These are phyloP conservation scores for Pachyrhizus erosus DNA, from an alignment of 306 rosid species.

Conservation along the genomic window DNA sequence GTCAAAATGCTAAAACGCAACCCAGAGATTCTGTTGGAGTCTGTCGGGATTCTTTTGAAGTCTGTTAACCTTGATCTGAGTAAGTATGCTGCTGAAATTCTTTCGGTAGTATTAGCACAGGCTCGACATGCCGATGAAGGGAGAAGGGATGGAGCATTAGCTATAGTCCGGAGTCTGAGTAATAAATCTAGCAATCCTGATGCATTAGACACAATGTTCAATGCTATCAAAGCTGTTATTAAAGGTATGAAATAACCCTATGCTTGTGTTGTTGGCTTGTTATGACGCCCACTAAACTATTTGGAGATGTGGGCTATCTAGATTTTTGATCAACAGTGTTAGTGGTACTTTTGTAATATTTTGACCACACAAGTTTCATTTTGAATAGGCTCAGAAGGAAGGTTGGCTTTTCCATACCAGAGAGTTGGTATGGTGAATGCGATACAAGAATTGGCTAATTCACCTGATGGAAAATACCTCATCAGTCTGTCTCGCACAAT, in stretches of 20 bases:
- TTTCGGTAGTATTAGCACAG: constrained; percentile 79
- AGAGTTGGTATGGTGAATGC: constrained; percentile 88
- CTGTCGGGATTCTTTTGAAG: constrained; percentile 77
- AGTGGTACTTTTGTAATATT: constrained; percentile 34
- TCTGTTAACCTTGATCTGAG: constrained; percentile 90
- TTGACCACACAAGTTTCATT: constrained; percentile 40
- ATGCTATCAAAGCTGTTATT: constrained; percentile 80
- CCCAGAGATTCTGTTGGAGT: constrained; percentile 96
- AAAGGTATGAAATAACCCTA: constrained; percentile 62
- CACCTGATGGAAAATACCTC: constrained; percentile 83
- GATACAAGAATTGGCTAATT: constrained; percentile 76
- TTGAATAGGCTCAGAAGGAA: constrained; percentile 88
- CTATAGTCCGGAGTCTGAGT: constrained; percentile 74
- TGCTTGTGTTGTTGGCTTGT: constrained; percentile 12
- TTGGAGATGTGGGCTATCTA: constrained; percentile 27
- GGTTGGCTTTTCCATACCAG: constrained; percentile 94
- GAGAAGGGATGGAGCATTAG: constrained; percentile 79
- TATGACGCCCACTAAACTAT: constrained; percentile 20
- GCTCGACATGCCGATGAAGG: constrained; percentile 91
- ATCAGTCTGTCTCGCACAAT: constrained; percentile 58
- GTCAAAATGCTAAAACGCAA: constrained; percentile 97
- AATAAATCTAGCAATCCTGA: constrained; percentile 93
- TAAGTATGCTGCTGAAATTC: constrained; percentile 86
- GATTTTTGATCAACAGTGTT: constrained; percentile 29
- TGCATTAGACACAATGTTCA: constrained; percentile 73